Conservation (phyloP, 2,329 filamentous ascomycete genomes). For the Phialemonium atrogriseum region DNA sequence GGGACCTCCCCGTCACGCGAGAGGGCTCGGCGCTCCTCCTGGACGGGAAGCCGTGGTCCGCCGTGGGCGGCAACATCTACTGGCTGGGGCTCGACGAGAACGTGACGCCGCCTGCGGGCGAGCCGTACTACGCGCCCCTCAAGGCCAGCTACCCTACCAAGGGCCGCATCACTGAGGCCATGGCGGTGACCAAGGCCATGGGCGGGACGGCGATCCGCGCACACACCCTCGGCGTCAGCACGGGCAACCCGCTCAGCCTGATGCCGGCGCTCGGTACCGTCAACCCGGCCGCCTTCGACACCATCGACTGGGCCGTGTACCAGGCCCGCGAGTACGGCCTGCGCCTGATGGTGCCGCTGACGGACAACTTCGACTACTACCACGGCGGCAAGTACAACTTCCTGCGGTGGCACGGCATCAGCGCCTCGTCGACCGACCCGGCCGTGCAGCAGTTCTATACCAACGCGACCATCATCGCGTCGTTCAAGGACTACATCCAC, state of each 20-base stretch:
- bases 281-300: slow-evolving; percentile 34
- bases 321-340: slow-evolving; percentile 35
- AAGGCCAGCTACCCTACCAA: slow-evolving; percentile 37
- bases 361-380: slow-evolving; percentile 42
- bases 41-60: slow-evolving; percentile 30
- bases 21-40: slow-evolving; percentile 26
- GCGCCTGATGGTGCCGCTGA: slow-evolving; percentile 33
- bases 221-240: slow-evolving; percentile 37
- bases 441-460: slow-evolving; percentile 37
- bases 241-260: slow-evolving; percentile 37
- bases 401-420: slow-evolving; percentile 34
- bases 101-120: slow-evolving; percentile 30
- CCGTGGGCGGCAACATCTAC: slow-evolving; percentile 39
- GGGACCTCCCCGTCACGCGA: slow-evolving; percentile 22
- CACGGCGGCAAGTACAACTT: slow-evolving; percentile 42
- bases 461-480: slow-evolving; percentile 29
- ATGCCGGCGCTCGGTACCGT: slow-evolving; percentile 28
- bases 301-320: slow-evolving; percentile 39
- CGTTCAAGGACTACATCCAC: slow-evolving; percentile 37
- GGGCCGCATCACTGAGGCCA: slow-evolving; percentile 35
- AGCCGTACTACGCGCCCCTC: slow-evolving; percentile 33
- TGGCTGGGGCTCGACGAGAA: slow-evolving; percentile 44
- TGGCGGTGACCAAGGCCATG: slow-evolving; percentile 34
- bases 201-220: slow-evolving; percentile 35
- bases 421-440: slow-evolving; percentile 30